These are phyloP conservation scores for Stevia rebaudiana DNA, from an alignment of 140 eudicot species.

Conservation along the genomic window DNA sequence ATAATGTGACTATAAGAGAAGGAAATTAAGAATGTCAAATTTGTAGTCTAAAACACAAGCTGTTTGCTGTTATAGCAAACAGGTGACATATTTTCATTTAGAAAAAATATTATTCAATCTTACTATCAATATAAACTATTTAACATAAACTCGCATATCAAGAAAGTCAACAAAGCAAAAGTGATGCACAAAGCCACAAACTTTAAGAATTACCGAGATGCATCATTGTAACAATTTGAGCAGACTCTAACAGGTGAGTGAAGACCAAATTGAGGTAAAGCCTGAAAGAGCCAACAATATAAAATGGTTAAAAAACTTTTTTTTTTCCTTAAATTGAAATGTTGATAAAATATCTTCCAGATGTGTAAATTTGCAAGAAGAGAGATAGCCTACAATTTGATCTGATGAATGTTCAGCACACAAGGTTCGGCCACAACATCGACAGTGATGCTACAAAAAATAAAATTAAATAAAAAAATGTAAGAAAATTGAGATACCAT, in stretches of 20 bases:
- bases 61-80: not conserved
- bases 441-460: slow-evolving; percentile 85
- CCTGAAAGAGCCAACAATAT: slow-evolving; percentile 41
- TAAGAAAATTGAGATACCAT: slow-evolving; percentile 15
- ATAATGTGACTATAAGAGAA: not conserved
- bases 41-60: not conserved
- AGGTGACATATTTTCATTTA: not conserved
- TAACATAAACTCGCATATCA: not conserved
- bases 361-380: slow-evolving; percentile 1
- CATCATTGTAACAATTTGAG: slow-evolving; percentile 66
- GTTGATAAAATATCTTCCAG: slow-evolving; percentile 4
- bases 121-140: not conserved
- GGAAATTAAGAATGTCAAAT: not conserved
- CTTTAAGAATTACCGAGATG: slow-evolving; percentile 52
- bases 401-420: slow-evolving; percentile 92
- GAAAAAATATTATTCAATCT: not conserved
- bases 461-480: not conserved
- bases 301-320: not conserved
- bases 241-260: slow-evolving; percentile 83
- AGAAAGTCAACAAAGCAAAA: slow-evolving; percentile 11
- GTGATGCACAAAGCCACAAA: slow-evolving; percentile 2
- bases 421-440: slow-evolving; percentile 93
- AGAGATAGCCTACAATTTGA: slow-evolving; percentile 59
- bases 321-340: not conserved
- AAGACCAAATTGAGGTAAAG: slow-evolving; percentile 88